Evolutionary conservation across 306 rosid species (phyloP), one percentile per base, ranked within the genome.

Genomic region (Luffa aegyptiaca): DNA sequence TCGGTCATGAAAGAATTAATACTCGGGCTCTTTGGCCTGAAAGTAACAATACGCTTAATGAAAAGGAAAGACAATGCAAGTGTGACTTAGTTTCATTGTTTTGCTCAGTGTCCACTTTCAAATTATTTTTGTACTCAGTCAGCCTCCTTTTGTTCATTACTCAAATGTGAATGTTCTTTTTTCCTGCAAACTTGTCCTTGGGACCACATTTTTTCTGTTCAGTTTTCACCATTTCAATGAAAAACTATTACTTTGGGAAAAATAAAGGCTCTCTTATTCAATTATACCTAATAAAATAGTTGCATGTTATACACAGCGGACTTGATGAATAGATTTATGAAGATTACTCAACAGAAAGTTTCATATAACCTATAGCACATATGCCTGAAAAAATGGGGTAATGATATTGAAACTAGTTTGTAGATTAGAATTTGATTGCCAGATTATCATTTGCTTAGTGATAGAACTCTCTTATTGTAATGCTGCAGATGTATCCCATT

Each of bases 401-500:
- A 18, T 5, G 6, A n/a, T 69, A 42, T 69, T 69, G 35, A 41
- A 69, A 69, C 53, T 69, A 42, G 36, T 69, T 69, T n/a, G 31
- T 33, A 10, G 48, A 41, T 16, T n/a, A 69, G 36, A 70, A 70
- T 70, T 70, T 44, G 33, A 20, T 44, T 44, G 18, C 31, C 55
- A 66, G 6, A 41, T 69, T 35, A 26, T 71, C 58, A 46, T 11
- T 48, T 71, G 55, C 21, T 49, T 71, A 21, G 10, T 45, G 76
- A 71, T 45, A 10, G 55, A 11, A 46, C 9, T 71, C 20, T 71
- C 12, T 46, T 21, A 12, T 74, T 80, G 33, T 77, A 9, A 9
- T 63, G 6, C 51, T 56, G 2, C 93, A 94, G 98, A 84, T 94
- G 80, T 82, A 0, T 70, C 98, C 98, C 58, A 88, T 94, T 46